Conservation (phyloP, 2,329 filamentous ascomycete genomes). For the Epichloe festucae region DNA sequence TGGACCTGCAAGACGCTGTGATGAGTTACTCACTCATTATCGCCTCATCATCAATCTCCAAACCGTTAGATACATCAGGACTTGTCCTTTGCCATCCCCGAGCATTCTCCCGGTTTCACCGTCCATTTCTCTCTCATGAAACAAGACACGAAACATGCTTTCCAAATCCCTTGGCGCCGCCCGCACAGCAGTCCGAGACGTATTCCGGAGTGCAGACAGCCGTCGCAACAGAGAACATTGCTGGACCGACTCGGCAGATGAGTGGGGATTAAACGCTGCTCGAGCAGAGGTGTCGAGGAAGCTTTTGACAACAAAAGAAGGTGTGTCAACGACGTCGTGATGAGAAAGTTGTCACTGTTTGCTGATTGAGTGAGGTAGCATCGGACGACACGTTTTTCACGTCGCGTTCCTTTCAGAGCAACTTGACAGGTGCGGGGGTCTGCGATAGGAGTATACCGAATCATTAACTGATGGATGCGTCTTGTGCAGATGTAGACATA, state of each 20-base stretch:
- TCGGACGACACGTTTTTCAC: conserved; percentile 2
- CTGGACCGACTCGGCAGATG: neutral
- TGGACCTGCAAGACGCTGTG: too few relatives aligned
- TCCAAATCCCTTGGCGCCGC: conserved; percentile 3
- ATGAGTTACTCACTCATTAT: too few relatives aligned
- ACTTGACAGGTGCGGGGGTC: neutral
- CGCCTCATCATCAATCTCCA: too few relatives aligned
- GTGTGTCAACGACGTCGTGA: neutral
- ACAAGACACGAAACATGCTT: neutral
- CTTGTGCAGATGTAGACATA: neutral
- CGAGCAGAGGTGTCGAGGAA: neutral
- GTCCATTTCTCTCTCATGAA: neutral
- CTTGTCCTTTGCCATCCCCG: too few relatives aligned
- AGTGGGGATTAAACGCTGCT: neutral
- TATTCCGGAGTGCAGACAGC: conserved; percentile 1
- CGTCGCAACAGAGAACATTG: neutral
- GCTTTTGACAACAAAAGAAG: neutral
- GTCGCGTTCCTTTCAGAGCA: neutral
- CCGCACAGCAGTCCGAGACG: conserved; percentile 1
- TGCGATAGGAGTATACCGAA: too few relatives aligned
- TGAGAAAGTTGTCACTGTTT: neutral
- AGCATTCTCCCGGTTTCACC: too few relatives aligned
- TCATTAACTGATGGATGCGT: too few relatives aligned
- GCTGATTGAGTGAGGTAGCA: neutral
- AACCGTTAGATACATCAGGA: too few relatives aligned